A percentile compares a stretch with the other conserved stretches of the same genome.
Evolutionary conservation across 345 rosid genomes (phyloP).

Genomic region (Ailanthus altissimus): DNA sequence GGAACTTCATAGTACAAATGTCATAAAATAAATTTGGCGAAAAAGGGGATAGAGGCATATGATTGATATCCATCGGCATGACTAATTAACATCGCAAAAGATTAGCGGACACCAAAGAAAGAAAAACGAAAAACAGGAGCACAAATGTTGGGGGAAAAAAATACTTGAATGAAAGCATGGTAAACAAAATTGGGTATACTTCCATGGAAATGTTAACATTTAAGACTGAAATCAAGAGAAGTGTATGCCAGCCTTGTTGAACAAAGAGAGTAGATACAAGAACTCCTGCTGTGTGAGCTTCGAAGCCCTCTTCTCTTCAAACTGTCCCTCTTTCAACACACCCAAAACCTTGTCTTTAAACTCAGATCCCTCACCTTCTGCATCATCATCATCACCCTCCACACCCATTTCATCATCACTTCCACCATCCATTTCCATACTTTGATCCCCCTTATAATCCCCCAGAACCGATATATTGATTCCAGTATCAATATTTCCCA

Average conservation of each 20-base stretch:
- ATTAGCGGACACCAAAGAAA: background rate
- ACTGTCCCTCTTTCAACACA: slow-evolving; percentile 68
- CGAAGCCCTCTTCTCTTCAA: slow-evolving; percentile 76
- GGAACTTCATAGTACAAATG: background rate
- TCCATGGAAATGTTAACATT: background rate
- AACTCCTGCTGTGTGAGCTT: slow-evolving; percentile 80
- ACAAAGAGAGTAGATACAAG: slow-evolving; percentile 72
- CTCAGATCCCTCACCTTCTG: slow-evolving; percentile 51
- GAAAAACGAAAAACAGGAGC: background rate
- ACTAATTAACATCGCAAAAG: no score
- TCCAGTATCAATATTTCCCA: slow-evolving; percentile 17
- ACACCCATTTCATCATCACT: slow-evolving; percentile 41
- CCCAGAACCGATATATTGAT: slow-evolving; percentile 34
- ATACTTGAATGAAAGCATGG: no score
- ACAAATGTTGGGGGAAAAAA: background rate
- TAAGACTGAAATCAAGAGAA: slow-evolving; percentile 41
- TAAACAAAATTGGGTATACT: slow-evolving; percentile 2
- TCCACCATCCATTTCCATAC: slow-evolving; percentile 57
- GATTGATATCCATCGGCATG: no score
- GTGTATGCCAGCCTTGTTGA: slow-evolving; percentile 86
- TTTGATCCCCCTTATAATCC: slow-evolving; percentile 39
- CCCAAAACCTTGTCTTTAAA: slow-evolving; percentile 66
- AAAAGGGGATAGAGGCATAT: no score
- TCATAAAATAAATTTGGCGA: background rate
- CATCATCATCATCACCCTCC: slow-evolving; percentile 42